Evolutionary conservation across 148 eudicot species (phyloP).

Genomic region (Pharnaceum exiguum): DNA sequence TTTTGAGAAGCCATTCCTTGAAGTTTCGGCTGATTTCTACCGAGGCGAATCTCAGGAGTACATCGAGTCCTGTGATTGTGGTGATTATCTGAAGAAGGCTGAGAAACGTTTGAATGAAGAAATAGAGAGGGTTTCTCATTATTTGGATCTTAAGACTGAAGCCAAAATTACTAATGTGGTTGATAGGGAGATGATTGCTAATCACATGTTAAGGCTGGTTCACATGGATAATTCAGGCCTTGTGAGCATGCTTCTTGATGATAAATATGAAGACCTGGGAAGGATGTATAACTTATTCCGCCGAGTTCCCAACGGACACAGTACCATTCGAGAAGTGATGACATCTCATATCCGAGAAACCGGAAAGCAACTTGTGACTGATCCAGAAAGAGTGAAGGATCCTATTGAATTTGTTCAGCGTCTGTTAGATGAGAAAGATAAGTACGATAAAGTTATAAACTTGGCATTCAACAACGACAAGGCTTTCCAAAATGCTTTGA

Average conservation of each 20-base stretch:
- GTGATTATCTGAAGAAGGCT: slow-evolving; percentile 71
- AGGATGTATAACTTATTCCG: slow-evolving; percentile 72
- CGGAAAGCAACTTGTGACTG: slow-evolving; percentile 80
- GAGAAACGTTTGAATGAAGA: slow-evolving; percentile 77
- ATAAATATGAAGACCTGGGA: slow-evolving; percentile 62
- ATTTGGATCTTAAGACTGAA: slow-evolving; percentile 58
- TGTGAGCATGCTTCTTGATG: slow-evolving; percentile 71
- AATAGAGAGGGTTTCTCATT: slow-evolving; percentile 79
- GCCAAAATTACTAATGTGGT: slow-evolving; percentile 56
- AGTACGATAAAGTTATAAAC: slow-evolving; percentile 66
- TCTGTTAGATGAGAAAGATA: slow-evolving; percentile 66
- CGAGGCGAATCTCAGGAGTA: slow-evolving; percentile 67
- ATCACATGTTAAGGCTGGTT: slow-evolving; percentile 72
- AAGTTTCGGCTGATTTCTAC: slow-evolving; percentile 70
- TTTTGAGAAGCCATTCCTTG: slow-evolving; percentile 74
- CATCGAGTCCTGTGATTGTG: slow-evolving; percentile 81
- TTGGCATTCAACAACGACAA: slow-evolving; percentile 59
- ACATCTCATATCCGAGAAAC: slow-evolving; percentile 65
- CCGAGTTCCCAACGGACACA: slow-evolving; percentile 57
- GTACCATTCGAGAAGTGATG: slow-evolving; percentile 76
- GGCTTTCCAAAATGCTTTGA: slow-evolving; percentile 72
- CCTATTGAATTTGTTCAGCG: slow-evolving; percentile 78
- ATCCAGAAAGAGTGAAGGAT: slow-evolving; percentile 79
- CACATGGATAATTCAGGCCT: slow-evolving; percentile 89
- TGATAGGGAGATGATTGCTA: slow-evolving; percentile 77